These are phyloP conservation scores for Phytopythium chamaehyphon DNA, from an alignment of 352 stramenopile genomes.

Conservation along the genomic window DNA sequence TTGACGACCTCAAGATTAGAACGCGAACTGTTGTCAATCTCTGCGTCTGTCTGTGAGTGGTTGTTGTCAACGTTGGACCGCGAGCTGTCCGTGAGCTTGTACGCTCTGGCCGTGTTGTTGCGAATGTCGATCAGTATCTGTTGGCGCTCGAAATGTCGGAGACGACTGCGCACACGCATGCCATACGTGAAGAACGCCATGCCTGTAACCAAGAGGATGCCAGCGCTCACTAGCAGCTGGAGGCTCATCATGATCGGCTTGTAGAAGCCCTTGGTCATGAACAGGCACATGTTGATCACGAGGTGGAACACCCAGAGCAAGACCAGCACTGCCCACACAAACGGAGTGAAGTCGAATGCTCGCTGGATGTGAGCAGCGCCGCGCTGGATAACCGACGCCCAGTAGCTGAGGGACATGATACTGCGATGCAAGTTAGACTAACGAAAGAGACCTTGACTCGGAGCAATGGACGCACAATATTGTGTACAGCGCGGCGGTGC, in stretches of 20 bases:
- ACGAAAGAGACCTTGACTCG: not conserved
- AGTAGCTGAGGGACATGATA: conserved; percentile 32
- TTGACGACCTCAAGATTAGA: no score
- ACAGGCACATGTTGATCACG: conserved; percentile 23
- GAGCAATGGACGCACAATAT: conserved; percentile 27
- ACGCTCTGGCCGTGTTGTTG: conserved; percentile 1
- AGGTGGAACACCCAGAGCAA: conserved; percentile 37
- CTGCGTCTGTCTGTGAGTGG: not conserved
- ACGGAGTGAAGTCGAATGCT: conserved; percentile 17
- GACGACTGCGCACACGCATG: conserved; percentile 11
- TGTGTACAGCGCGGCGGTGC: conserved; percentile 39
- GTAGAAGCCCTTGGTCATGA: conserved; percentile 39
- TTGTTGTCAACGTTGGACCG: not conserved
- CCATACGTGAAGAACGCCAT: conserved; percentile 23
- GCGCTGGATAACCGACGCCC: conserved; percentile 32
- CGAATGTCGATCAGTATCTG: conserved; percentile 2
- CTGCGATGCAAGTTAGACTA: conserved; percentile 7
- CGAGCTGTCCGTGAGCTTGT: not conserved
- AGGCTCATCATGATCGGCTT: conserved; percentile 19
- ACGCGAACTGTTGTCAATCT: no score
- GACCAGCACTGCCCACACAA: conserved; percentile 24
- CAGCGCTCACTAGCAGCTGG: conserved; percentile 23
- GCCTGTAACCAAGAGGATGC: conserved; percentile 13
- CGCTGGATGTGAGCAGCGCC: conserved; percentile 16
- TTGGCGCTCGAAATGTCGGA: conserved; percentile 3